A percentile compares a stretch with the other conserved stretches of the same genome.
Evolutionary conservation across 202 grass and related monocot genomes (phyloP).

Genomic region (Dendrocalamus latiflorus): DNA sequence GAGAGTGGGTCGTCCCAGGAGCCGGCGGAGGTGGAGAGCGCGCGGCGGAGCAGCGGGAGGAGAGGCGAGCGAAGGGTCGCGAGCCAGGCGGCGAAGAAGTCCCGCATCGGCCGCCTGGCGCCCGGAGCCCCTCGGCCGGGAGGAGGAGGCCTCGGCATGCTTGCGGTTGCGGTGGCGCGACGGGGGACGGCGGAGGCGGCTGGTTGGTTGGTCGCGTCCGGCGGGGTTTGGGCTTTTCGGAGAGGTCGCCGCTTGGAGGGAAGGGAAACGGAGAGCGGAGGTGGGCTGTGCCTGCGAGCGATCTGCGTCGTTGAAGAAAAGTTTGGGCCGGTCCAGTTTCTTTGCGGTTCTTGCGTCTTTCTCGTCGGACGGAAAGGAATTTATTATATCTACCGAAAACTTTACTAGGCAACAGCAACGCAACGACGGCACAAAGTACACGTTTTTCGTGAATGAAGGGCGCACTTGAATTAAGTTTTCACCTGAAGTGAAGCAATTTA

Average conservation of each 20-base stretch:
- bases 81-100: slow-evolving; percentile 57
- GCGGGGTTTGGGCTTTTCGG: not conserved
- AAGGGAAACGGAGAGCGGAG: not conserved
- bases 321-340: slow-evolving; percentile 10
- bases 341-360: not conserved
- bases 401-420: not conserved
- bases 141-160: slow-evolving; percentile 43
- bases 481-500: not conserved
- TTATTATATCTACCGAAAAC: not conserved
- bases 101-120: slow-evolving; percentile 40
- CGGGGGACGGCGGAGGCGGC: not conserved
- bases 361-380: no score
- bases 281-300: not conserved
- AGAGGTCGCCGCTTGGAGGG: slow-evolving; percentile 14
- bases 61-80: slow-evolving; percentile 48
- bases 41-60: slow-evolving; percentile 56
- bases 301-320: not conserved
- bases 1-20: slow-evolving; percentile 39
- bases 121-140: slow-evolving; percentile 29
- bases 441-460: not conserved
- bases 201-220: not conserved
- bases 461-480: not conserved
- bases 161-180: not conserved
- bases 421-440: not conserved
- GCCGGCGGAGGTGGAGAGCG: slow-evolving; percentile 41